Base-by-base conservation (phyloP, 2,329 filamentous ascomycete species). In the Cordyceps cateniannulata region DNA sequence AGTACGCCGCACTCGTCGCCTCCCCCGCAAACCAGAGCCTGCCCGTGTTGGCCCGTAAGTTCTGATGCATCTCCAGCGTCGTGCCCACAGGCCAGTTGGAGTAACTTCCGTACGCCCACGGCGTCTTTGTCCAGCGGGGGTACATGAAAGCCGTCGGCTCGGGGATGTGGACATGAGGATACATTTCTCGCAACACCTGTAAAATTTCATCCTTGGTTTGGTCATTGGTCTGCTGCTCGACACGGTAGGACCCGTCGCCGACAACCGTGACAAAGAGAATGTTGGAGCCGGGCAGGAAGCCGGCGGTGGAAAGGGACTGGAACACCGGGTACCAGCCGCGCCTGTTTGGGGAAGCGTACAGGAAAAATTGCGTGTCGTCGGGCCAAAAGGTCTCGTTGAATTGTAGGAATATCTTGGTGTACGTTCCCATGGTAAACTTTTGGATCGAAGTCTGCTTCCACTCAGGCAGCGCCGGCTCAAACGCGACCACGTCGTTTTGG, bases 361-460 rank as follows among this genome's bases (percentile, higher is more conserved):
- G 68, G 61, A 80, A 76, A 64, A 70, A 80, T 64, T 80, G 70
- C 0, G 69, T 74, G 18, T 76, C 71, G 0, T 72, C 67, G 0
- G 65, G 75, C 87, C 87, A 90, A 71, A 90, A 90, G 0, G 84
- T 81, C 59, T 85, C 76, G 62, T 85, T 77, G 71, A 89, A 90
- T 63, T 89, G 86, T 62, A 87, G 74, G 72, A 90, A 90, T 63
- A 90, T 83, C 69, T 90, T 90, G 56, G 86, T 90, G 72, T 89
- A 90, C 0, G 85, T 89, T 7, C 83, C 87, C 82, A 90, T 89
- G 63, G 78, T 76, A 69, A 89, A 88, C 42, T 81, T 84, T 3
- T 82, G 79, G 56, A 90, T 87, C 0, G 84, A 82, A 3, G 78
- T 78, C 16, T 79, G 75, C 70, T 90, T 90, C 87, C 86, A 89